Base-by-base conservation (phyloP, 1,284 basidiomycete genomes). In the Rhodotorula mucilaginosa region DNA sequence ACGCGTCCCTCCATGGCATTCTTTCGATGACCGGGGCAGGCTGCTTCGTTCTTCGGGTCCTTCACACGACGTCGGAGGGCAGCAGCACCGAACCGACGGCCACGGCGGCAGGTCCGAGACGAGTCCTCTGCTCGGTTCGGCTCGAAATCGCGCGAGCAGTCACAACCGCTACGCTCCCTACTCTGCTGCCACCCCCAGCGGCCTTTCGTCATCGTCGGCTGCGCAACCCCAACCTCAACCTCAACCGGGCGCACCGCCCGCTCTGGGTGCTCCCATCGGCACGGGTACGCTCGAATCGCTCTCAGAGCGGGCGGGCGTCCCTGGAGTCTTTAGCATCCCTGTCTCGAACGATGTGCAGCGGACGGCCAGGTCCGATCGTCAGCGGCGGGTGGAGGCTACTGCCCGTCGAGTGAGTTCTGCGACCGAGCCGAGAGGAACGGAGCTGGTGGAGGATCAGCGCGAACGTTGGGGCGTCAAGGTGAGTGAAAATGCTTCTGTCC, bases 381-480 rank as follows among this genome's bases (percentile, higher is more conserved):
- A 51, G 10, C 51, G 21, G 23, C 23, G 23, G 23, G 23, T 12
- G 51, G 51, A 52, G 51, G 51, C 51, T 21, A 52, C n/a, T 21
- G 39, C 39, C 39, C 39, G 39, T 44, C 39, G 39, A 44, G 39
- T 13, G 39, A 44, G 39, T 44, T 12, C 39, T 44, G 39, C 39
- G 4, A 18, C 16, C 2, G n/a, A 34, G 23, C 34, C 10, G 31
- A 63, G 19, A 16, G 23, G 23, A 5, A 23, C 10, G n/a, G 48
- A n/a, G 21, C 52, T n/a, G 15, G 21, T 10, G 58, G n/a, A n/a
- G 7, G 58, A 31, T 12, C 63, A 68, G 44, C 51, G 63, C 3
- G 74, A 76, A 62, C 64, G 65, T 18, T 76, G 74, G 74, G 65
- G 34, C 1, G 74, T 76, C 18, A 61, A 73, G 58, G 74, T 74